These are phyloP conservation scores for Desmodesmus armatus DNA, from an alignment of 139 green algal genomes.

Conservation along the genomic window DNA sequence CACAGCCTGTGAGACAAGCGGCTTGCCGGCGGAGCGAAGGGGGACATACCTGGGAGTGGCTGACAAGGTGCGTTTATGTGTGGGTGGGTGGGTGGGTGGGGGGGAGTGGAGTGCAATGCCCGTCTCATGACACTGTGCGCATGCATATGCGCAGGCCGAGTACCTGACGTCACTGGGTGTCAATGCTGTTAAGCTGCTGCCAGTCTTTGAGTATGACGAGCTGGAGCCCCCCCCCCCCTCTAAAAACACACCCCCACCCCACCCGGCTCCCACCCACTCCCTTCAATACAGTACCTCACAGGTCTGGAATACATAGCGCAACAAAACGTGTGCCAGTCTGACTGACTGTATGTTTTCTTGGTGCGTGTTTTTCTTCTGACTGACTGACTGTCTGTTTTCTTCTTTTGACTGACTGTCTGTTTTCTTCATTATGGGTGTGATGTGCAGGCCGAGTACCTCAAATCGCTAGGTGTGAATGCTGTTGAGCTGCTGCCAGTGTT, in stretches of 20 bases:
- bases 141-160: constrained; percentile 41
- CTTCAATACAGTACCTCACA: too few species aligned
- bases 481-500: constrained; percentile 96
- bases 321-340: too few species aligned
- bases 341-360: too few species aligned
- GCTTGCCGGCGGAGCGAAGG: constrained; percentile 59
- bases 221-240: constrained; percentile 90
- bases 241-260: constrained; percentile 69
- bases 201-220: constrained; percentile 95
- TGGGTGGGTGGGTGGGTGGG: too few species aligned
- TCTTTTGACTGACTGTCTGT: too few species aligned
- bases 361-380: too few species aligned
- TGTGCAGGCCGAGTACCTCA: constrained; percentile 69
- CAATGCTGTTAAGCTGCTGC: constrained; percentile 92
- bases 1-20: constrained; percentile 74
- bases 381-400: too few species aligned
- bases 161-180: constrained; percentile 84
- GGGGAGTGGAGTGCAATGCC: too few species aligned
- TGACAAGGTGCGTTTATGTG: constrained; percentile 86
- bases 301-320: too few species aligned
- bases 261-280: not conserved
- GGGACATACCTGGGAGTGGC: constrained; percentile 85
- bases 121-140: too few species aligned
- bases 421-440: too few species aligned
- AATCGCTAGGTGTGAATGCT: constrained; percentile 85